phyloP scores from a whole-genome alignment of 2,329 filamentous ascomycete species.

The Phyllosticta citrichinensis region DNA sequence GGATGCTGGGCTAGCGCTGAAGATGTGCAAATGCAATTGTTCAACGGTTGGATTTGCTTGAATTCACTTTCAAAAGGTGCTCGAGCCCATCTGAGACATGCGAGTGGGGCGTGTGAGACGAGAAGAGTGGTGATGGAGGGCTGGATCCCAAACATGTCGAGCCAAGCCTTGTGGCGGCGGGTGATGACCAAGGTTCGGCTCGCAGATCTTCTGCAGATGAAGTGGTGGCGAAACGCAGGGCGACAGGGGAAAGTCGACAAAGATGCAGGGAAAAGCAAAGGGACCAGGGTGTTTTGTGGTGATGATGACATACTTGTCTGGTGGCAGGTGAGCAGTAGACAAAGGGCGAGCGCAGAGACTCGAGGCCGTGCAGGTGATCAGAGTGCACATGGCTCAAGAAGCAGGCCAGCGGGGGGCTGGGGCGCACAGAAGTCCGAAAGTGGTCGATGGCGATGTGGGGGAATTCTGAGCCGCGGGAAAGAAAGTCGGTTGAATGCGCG shows the following conservation, averaged over 20 bases:
- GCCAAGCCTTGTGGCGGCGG: background rate
- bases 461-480: conserved; percentile 47
- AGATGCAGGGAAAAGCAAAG: background rate
- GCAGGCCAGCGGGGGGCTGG: conserved; percentile 61
- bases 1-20: background rate
- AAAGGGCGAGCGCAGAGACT: conserved; percentile 66
- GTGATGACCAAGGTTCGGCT: background rate
- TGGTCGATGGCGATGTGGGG: conserved; percentile 75
- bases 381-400: conserved; percentile 91
- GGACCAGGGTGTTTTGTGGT: background rate
- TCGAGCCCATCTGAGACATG: background rate
- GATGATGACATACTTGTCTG: conserved; percentile 45
- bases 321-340: conserved; percentile 86
- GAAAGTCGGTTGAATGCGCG: background rate
- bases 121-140: background rate
- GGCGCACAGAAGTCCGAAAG: conserved; percentile 52
- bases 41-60: background rate
- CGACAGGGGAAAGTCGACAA: background rate
- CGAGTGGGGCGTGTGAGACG: background rate
- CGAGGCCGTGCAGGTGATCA: conserved; percentile 75
- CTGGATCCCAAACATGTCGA: background rate
- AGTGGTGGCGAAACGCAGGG: background rate
- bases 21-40: background rate
- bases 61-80: background rate
- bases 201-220: background rate